Evolutionary conservation across 192 early-diverging fungal species (phyloP).

Genomic region (Entomortierella beljakovae): DNA sequence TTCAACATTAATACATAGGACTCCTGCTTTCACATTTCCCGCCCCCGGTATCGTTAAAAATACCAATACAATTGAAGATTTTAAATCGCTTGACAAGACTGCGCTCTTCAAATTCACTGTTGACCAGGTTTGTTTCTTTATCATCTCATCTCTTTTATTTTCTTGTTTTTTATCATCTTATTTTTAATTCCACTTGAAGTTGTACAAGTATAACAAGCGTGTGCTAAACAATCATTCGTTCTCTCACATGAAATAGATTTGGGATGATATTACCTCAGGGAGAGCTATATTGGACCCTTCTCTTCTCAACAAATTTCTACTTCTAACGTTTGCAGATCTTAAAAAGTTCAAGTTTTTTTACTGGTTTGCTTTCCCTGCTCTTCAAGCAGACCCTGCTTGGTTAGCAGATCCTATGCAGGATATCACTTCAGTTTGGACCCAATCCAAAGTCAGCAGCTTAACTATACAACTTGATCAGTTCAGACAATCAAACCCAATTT

Average conservation of each 20-base stretch:
- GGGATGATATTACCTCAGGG: constrained; percentile 77
- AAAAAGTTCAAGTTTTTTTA: constrained; percentile 97
- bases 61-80: constrained; percentile 97
- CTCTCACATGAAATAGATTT: constrained; percentile 60
- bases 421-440: constrained; percentile 27
- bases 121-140: constrained; percentile 59
- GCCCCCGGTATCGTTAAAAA: constrained; percentile 77
- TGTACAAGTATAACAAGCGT: too few species aligned
- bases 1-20: constrained; percentile 9
- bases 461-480: constrained; percentile 12
- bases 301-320: constrained; percentile 77
- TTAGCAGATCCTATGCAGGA: constrained; percentile 53
- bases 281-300: constrained; percentile 69
- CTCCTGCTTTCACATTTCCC: constrained; percentile 58
- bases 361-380: constrained; percentile 95
- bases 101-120: constrained; percentile 69
- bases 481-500: constrained; percentile 12
- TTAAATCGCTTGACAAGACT: constrained; percentile 82
- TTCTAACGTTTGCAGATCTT: constrained; percentile 95
- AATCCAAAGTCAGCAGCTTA: constrained; percentile 9
- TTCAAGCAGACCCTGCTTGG: constrained; percentile 75
- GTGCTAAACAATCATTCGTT: too few species aligned
- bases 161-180: background rate
- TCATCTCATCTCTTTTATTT: background rate
- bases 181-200: background rate